Conservation (phyloP, 768 basidiomycete species). For the Mycena venus region DNA sequence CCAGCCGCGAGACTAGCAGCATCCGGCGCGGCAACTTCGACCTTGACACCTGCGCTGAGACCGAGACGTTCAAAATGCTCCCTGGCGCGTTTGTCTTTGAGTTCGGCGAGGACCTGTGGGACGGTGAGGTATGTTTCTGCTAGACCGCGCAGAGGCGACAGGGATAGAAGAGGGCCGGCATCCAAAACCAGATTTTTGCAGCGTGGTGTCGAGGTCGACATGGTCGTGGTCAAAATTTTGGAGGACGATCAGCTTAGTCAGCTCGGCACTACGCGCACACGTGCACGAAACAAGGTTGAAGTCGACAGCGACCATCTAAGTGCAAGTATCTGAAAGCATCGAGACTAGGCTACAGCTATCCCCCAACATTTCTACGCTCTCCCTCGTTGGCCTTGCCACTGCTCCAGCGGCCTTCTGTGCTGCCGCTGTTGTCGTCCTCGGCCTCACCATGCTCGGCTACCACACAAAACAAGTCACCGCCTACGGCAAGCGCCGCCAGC, state of each 20-base stretch:
- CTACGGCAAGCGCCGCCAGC: conserved; percentile 74
- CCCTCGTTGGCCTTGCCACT: conserved; percentile 20
- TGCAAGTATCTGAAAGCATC: background rate
- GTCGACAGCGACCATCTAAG: background rate
- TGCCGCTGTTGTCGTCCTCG: conserved; percentile 28
- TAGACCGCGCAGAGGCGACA: conserved; percentile 90
- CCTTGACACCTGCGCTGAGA: conserved; percentile 79
- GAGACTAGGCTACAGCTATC: background rate
- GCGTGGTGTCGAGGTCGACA: conserved; percentile 50
- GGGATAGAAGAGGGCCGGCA: conserved; percentile 91
- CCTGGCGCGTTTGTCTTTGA: conserved; percentile 89
- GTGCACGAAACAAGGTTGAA: background rate
- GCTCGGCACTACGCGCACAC: background rate
- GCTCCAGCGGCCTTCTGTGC: conserved; percentile 33
- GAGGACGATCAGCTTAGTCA: background rate
- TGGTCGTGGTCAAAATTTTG: background rate
- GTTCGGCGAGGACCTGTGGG: conserved; percentile 90
- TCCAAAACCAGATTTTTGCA: conserved; percentile 92
- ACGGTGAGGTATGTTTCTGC: conserved; percentile 90
- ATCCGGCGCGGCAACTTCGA: conserved; percentile 80
- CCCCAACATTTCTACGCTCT: conserved; percentile 26
- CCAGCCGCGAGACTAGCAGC: conserved; percentile 76
- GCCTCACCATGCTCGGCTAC: conserved; percentile 64
- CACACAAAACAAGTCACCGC: conserved; percentile 76
- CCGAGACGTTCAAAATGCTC: conserved; percentile 89